A percentile compares a stretch with the other conserved stretches of the same genome.
These are phyloP conservation scores for Hyphopichia fennica DNA, from an alignment of 1,139 yeast species.

Conservation along the genomic window DNA sequence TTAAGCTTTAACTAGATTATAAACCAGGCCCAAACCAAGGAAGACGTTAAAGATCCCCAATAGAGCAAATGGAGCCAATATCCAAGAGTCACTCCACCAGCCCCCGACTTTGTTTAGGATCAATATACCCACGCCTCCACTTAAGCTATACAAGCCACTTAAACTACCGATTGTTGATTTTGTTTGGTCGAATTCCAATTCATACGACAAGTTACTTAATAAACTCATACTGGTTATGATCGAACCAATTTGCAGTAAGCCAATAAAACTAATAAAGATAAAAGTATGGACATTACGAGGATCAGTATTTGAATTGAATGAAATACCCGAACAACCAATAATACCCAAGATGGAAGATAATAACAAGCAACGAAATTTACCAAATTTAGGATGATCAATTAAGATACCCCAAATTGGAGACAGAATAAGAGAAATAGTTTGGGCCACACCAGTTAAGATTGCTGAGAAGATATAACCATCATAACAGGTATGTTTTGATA, in stretches of 20 bases:
- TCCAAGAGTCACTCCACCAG: slow-evolving; percentile 54
- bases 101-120: slow-evolving; percentile 64
- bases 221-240: slow-evolving; percentile 52
- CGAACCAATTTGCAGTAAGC: slow-evolving; percentile 55
- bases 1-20: neutral
- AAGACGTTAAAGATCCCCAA: slow-evolving; percentile 46
- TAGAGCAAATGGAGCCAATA: slow-evolving; percentile 59
- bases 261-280: slow-evolving; percentile 32
- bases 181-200: slow-evolving; percentile 2
- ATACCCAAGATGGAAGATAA: slow-evolving; percentile 43
- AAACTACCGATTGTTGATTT: slow-evolving; percentile 53
- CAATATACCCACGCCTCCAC: slow-evolving; percentile 71
- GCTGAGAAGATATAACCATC: slow-evolving; percentile 69
- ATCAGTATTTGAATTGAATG: slow-evolving; percentile 22
- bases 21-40: slow-evolving; percentile 11
- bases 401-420: slow-evolving; percentile 67
- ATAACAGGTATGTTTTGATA: slow-evolving; percentile 47
- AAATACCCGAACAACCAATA: slow-evolving; percentile 33
- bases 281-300: slow-evolving; percentile 37
- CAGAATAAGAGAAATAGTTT: slow-evolving; percentile 53
- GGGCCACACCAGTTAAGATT: slow-evolving; percentile 65
- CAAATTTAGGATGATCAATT: slow-evolving; percentile 44
- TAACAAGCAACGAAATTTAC: slow-evolving; percentile 27
- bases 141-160: slow-evolving; percentile 65
- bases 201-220: slow-evolving; percentile 28